These are phyloP conservation scores for Tuber indicum DNA, from an alignment of 495 filamentous ascomycete genomes.

Conservation along the genomic window DNA sequence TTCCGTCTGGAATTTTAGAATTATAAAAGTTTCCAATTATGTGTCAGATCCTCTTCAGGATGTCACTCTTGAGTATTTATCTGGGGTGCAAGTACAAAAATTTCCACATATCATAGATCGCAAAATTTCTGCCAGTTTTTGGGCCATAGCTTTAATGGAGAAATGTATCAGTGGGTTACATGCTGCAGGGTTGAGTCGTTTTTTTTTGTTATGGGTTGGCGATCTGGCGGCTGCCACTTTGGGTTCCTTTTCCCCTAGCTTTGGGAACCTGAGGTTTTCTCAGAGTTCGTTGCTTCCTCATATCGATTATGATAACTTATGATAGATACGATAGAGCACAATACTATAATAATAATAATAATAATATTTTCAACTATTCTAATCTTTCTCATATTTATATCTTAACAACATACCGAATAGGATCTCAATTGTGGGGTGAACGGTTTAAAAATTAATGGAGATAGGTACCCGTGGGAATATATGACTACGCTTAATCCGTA, in stretches of 20 bases:
- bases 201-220: not conserved
- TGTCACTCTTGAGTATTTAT: not conserved
- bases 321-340: not conserved
- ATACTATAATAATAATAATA: too few relatives aligned
- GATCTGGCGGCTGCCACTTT: not conserved
- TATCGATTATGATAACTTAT: not conserved
- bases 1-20: too few relatives aligned
- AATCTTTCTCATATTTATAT: not conserved
- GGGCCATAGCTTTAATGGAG: not conserved
- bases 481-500: not conserved
- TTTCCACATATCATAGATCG: not conserved
- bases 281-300: not conserved
- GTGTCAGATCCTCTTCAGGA: not conserved
- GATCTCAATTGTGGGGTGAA: not conserved
- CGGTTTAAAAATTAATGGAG: not conserved
- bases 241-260: not conserved
- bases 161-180: not conserved
- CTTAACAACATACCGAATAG: not conserved
- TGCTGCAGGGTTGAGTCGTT: not conserved
- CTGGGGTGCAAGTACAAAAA: not conserved
- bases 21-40: too few relatives aligned
- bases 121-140: not conserved
- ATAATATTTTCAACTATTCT: not conserved
- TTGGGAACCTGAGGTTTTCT: not conserved
- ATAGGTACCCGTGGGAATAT: not conserved